Evolutionary conservation across 371 early-diverging fungal genomes (phyloP), one percentile per base, ranked within the genome.

Genomic region (Pancytospora epiphaga): DNA sequence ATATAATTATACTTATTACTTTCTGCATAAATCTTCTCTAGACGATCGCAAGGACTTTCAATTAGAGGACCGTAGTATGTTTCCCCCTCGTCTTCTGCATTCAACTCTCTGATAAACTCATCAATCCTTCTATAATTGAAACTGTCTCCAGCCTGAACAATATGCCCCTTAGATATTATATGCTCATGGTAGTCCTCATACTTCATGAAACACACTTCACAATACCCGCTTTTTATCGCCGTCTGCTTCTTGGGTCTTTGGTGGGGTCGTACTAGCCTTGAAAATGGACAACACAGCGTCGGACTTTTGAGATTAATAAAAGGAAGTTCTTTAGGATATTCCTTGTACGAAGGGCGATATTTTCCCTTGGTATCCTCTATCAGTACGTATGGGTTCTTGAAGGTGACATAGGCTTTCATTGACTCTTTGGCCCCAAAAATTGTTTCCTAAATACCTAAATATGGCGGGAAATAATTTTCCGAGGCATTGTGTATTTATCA

Each of bases 331-430:
- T 76, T 78, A 1, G 37, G 62, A 37, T 81, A 81, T 62, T 81
- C 82, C 47, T 74, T 81, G 43, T 72, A 75, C 34, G 79, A 73
- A 6, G 82, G 80, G 37, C 70, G 66, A 50, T 66, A 64, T 50
- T 67, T 77, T 40, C 70, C 73, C 34, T 61, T 73, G 2, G 32
- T 32, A 67, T 81, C 82, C 62, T 81, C 82, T 34, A 81, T 66
- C 4, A 79, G 68, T 12, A 81, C 61, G 47, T 81, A 81, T 18
- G 80, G 80, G 18, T 74, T 65, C 50, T 76, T 81, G 60, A 81
- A 81, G 36, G 77, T 67, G 37, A 57, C 50, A 58, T 78, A 81
- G 30, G 58, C 70, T 69, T 71, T 73, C 78, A 77, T 77, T 43
- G n/a, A n/a, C n/a, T n/a, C 22, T 43, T 43, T 15, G 15, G 22